Base-by-base conservation (phyloP, 768 basidiomycete species). In the Neoboletus brunneissimus region DNA sequence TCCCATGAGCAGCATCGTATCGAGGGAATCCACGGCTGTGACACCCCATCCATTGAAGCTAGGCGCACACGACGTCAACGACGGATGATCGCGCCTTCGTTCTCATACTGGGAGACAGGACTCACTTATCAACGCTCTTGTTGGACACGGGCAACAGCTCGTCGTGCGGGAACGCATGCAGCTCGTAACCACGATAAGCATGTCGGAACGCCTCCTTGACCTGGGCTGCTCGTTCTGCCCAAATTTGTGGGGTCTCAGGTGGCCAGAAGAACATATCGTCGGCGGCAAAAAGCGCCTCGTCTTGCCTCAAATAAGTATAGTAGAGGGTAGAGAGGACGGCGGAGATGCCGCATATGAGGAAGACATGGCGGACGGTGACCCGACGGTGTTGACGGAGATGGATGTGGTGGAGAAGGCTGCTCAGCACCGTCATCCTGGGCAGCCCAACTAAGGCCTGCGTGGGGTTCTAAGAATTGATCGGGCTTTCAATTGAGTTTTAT, bases 11-110 rank as follows among this genome's bases (percentile, higher is more conserved):
- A 89, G 74, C 78, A 96, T 85, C 1, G 91, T 91, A 64, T 94
- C 92, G 23, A 97, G 77, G 1, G 90, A 84, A 66, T 97, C 94
- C 48, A 91, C 79, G 23, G 84, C 75, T 10, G 89, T 87, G 7
- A 89, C 78, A 27, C 85, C 86, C 89, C 89, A 91, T 12, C 86
- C 87, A 65, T 91, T 91, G 69, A 89, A 88, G 53, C 89, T 90
- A 25, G 31, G 6, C 7, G 22, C 2, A 35, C 13, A 37, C 6
- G 46, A 55, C 4, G 29, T 65, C 43, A 61, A 37, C 35, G 34
- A 44, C 2, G n/a, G 31, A 16, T 22, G 40, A 13, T n/a, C 9
- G 46, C 6, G 13, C 23, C 25, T 22, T n/a, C 34, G 35, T 18
- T 16, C 20, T 5, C 22, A 20, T 27, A 3, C 3, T 37, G 18